Percentiles rank a stretch among this genome's conserved stretches.
phyloP scores from a whole-genome alignment of 257 asterid genomes.

The Paraleonurus japonicus region DNA sequence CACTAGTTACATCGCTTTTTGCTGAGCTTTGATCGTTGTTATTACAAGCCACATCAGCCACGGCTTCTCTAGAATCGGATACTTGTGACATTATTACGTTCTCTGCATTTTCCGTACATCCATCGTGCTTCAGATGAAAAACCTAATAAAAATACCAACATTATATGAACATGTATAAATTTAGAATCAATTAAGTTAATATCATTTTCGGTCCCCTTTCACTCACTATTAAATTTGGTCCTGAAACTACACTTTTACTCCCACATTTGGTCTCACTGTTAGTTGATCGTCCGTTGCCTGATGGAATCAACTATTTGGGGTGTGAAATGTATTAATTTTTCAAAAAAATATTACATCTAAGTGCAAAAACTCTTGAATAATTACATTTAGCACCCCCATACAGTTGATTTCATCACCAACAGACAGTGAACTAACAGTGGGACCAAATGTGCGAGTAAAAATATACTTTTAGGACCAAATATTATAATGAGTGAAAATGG shows the following conservation, averaged over 20 bases:
- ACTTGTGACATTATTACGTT: conserved; percentile 9
- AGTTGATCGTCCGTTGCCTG: neutral
- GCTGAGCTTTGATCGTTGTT: conserved; percentile 11
- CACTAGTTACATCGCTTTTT: neutral
- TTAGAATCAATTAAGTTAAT: neutral
- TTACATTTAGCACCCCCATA: too few species aligned
- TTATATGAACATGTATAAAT: neutral
- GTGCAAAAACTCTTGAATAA: too few species aligned
- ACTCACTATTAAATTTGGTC: neutral
- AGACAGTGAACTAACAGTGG: too few species aligned
- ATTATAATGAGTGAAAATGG: too few species aligned
- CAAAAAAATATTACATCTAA: too few species aligned
- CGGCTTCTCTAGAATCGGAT: conserved; percentile 15
- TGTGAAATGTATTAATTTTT: too few species aligned
- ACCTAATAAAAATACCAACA: conserved; percentile 40
- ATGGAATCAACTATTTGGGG: neutral
- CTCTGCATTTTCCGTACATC: conserved; percentile 30
- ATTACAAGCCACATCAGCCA: conserved; percentile 34
- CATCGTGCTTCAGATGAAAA: conserved; percentile 41
- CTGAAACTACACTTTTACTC: too few species aligned
- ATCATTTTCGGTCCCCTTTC: too few species aligned
- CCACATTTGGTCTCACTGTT: too few species aligned
- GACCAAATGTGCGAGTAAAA: too few species aligned
- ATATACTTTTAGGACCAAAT: too few species aligned
- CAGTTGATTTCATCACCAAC: too few species aligned